Percentiles rank a stretch among this genome's conserved stretches.
Evolutionary conservation across 2,329 filamentous ascomycete genomes (phyloP).

Genomic region (Exophiala spinifera): DNA sequence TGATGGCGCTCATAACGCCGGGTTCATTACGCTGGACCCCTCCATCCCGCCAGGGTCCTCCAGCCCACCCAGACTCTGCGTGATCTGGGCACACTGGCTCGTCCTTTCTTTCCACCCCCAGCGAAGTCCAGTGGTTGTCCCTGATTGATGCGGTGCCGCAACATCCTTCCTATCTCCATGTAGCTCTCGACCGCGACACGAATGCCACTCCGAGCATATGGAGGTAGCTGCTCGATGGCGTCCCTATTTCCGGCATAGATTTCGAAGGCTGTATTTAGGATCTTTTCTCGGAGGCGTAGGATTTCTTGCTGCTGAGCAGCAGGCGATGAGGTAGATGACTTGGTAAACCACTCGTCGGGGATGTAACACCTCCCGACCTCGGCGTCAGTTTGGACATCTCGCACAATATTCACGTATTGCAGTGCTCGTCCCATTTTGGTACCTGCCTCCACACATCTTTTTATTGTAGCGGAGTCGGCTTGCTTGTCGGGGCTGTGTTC

Average conservation of each 20-base stretch:
- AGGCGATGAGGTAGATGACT: conserved; percentile 46
- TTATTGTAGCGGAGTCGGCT: conserved; percentile 28
- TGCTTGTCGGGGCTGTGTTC: conserved; percentile 44
- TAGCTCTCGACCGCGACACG: conserved; percentile 71
- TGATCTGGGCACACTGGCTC: conserved; percentile 45
- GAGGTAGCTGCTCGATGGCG: conserved; percentile 61
- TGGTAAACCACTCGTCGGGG: conserved; percentile 61
- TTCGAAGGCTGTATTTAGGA: conserved; percentile 60
- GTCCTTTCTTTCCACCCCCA: conserved; percentile 27
- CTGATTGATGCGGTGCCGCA: conserved; percentile 22
- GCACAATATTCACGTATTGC: conserved; percentile 75
- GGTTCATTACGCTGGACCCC: conserved; percentile 19
- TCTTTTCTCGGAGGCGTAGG: conserved; percentile 45
- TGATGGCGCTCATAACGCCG: not conserved
- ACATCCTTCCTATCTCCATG: conserved; percentile 66
- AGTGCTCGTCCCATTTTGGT: conserved; percentile 68
- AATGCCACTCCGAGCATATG: conserved; percentile 60
- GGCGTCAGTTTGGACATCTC: conserved; percentile 68
- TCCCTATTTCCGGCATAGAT: conserved; percentile 55
- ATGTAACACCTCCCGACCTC: conserved; percentile 65
- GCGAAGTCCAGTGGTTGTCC: conserved; percentile 26
- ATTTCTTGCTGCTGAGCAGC: conserved; percentile 25
- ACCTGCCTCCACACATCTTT: conserved; percentile 55
- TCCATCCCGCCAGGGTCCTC: conserved; percentile 47
- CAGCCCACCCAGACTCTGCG: conserved; percentile 57